These are phyloP conservation scores for Macadamia tetraphylla DNA, from an alignment of 164 flowering plant species.

Conservation along the genomic window DNA sequence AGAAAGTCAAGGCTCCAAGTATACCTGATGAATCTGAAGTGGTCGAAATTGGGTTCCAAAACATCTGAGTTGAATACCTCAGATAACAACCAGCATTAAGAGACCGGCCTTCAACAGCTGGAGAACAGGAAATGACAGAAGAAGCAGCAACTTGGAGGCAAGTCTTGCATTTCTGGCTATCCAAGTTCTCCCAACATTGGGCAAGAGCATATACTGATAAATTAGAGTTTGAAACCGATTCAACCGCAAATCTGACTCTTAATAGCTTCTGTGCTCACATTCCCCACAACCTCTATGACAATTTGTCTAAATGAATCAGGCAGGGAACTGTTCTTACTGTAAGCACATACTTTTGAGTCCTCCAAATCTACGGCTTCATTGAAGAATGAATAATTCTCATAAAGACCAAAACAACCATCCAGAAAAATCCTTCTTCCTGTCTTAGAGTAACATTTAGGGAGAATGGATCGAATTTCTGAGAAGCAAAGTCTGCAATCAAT, in stretches of 20 bases:
- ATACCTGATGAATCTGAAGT: conserved; percentile 8
- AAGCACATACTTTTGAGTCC: conserved; percentile 5
- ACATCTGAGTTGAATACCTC: conserved; percentile 13
- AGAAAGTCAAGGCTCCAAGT: background rate
- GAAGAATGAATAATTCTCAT: conserved; percentile 13
- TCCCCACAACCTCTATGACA: conserved; percentile 3
- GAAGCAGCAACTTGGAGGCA: conserved; percentile 11
- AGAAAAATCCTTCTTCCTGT: conserved; percentile 13
- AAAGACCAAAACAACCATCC: conserved; percentile 17
- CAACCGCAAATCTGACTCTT: conserved; percentile 9
- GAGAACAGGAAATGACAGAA: conserved; percentile 6
- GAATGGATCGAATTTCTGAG: conserved; percentile 8
- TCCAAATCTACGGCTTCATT: background rate
- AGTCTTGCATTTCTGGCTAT: conserved; percentile 2
- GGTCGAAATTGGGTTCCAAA: conserved; percentile 11
- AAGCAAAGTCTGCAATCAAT: conserved; percentile 17
- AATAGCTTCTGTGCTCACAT: conserved; percentile 10
- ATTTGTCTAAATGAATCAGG: background rate
- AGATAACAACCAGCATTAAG: conserved; percentile 16
- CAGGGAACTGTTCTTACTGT: background rate
- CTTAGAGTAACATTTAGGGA: conserved; percentile 13
- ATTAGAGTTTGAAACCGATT: background rate
- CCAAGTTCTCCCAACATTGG: conserved; percentile 17
- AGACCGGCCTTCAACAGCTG: conserved; percentile 12
- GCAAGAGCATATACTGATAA: conserved; percentile 13